Base-by-base conservation (phyloP, 441 rosid genomes). In the Oxalis stricta region DNA sequence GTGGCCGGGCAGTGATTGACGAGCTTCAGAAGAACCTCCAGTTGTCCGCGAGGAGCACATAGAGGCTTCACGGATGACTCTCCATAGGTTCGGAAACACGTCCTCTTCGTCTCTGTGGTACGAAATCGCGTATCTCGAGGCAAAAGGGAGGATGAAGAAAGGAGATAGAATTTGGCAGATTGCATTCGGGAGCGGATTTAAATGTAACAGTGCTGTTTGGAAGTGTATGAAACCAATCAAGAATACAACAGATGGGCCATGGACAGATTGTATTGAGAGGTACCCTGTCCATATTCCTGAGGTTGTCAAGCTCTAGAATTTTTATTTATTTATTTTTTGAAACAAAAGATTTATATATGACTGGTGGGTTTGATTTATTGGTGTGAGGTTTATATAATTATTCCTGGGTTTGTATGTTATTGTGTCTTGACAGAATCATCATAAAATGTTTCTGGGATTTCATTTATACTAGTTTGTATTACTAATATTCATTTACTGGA, bases 191-290 rank as follows among this genome's bases (percentile, higher is more conserved):
- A 87, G 97, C 42, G 97, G 97, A n/a, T 88, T 88, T 18, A 88
- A 88, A 58, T 88, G 97, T 52, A 88, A 89, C 61, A 82, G 94
- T 20, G 95, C 94, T 0, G 95, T 89, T 10, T 89, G 95, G 97
- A 89, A 72, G 59, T 84, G 95, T 48, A 84, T 79, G 52, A 71
- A 68, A 42, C 72, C 58, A 55, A 79, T 88, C 44, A 72, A 76
- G 52, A 46, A 68, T 7, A 65, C 77, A 0, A 50, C 50, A 1
- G 85, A 79, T 18, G 84, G 92, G 17, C 82, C 95, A 0, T 84
- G 97, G 97, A 45, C 64, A 1, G 92, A 84, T 52, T 79, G 92
- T 63, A 77, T 84, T 48, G 75, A 79, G 17, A 65, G 67, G 46
- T 88, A 84, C 42, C 97, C 97, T 5, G 97, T 84, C 52, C 70